Conservation (phyloP, 73 alveolate species). For the Chromera velia region DNA sequence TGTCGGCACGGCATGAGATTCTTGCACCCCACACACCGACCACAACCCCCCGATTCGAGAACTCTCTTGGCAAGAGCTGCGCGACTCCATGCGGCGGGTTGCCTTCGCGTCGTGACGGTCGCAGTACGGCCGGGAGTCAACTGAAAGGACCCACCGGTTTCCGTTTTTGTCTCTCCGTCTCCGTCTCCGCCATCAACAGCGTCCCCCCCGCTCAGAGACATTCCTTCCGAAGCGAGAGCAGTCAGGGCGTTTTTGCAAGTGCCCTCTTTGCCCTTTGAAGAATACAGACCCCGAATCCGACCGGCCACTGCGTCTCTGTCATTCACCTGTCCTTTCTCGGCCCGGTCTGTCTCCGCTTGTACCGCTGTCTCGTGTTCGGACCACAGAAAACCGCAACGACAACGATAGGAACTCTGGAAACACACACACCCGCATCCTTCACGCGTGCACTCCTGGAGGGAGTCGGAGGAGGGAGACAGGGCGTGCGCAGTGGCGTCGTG, state of each 20-base stretch:
- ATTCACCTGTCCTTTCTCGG: neutral
- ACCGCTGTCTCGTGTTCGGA: conserved; percentile 1
- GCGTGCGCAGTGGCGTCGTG: conserved; percentile 11
- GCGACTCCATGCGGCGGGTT: no score
- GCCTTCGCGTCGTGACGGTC: no score
- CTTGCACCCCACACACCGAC: conserved; percentile 17
- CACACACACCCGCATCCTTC: conserved; percentile 12
- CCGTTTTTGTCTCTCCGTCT: conserved; percentile 1
- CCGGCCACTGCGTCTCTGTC: conserved; percentile 16
- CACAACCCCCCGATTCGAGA: no score
- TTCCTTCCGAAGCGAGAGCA: no score
- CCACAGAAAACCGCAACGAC: conserved; percentile 10
- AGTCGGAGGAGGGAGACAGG: conserved; percentile 2
- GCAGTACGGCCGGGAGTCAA: no score
- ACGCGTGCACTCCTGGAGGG: conserved; percentile 7
- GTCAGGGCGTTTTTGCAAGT: no score
- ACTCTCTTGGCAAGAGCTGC: no score
- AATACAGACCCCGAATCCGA: no score
- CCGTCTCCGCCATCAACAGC: no score
- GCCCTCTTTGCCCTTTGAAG: no score
- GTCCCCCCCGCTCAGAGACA: no score
- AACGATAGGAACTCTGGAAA: neutral
- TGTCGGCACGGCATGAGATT: conserved; percentile 12
- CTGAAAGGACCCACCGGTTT: conserved; percentile 3
- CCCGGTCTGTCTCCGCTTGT: conserved; percentile 10